These are phyloP conservation scores for Xerocomellus dryophilus DNA, from an alignment of 768 basidiomycete species.

Conservation along the genomic window DNA sequence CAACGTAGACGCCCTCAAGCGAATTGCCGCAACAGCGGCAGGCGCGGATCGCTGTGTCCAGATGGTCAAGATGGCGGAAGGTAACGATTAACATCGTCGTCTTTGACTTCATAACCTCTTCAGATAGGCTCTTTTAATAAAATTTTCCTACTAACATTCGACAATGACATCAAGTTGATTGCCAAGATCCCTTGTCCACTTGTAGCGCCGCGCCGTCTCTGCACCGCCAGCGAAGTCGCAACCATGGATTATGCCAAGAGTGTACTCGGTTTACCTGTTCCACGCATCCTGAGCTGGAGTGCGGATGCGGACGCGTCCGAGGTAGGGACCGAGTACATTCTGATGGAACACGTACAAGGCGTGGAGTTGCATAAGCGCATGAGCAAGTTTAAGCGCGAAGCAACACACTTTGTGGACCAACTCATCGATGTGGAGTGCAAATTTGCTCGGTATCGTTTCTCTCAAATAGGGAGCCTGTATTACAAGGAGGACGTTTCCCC, in stretches of 20 bases:
- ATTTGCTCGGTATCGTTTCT: constrained; percentile 23
- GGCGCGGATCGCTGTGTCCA: constrained; percentile 16
- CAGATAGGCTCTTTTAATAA: constrained; percentile 10
- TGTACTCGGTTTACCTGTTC: constrained; percentile 27
- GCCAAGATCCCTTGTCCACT: constrained; percentile 20
- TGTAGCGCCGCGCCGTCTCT: constrained; percentile 26
- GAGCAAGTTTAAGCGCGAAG: neutral
- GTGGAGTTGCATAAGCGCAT: constrained; percentile 18
- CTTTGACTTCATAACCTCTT: neutral
- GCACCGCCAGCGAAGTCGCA: constrained; percentile 38
- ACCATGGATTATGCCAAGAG: constrained; percentile 33
- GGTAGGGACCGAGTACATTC: constrained; percentile 35
- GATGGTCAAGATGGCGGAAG: constrained; percentile 16
- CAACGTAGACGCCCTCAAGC: constrained; percentile 22
- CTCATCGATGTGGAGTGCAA: constrained; percentile 22
- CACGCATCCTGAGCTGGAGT: constrained; percentile 32
- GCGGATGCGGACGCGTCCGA: constrained; percentile 18
- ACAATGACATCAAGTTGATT: constrained; percentile 12
- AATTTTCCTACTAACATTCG: constrained; percentile 14
- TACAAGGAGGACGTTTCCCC: constrained; percentile 30
- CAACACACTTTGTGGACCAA: constrained; percentile 12
- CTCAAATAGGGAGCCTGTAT: constrained; percentile 36
- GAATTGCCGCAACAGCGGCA: constrained; percentile 9
- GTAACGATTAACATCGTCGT: neutral
- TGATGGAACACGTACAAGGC: constrained; percentile 33